These are phyloP conservation scores for Seiridium unicorne DNA, from an alignment of 2,329 filamentous ascomycete genomes.

Conservation along the genomic window DNA sequence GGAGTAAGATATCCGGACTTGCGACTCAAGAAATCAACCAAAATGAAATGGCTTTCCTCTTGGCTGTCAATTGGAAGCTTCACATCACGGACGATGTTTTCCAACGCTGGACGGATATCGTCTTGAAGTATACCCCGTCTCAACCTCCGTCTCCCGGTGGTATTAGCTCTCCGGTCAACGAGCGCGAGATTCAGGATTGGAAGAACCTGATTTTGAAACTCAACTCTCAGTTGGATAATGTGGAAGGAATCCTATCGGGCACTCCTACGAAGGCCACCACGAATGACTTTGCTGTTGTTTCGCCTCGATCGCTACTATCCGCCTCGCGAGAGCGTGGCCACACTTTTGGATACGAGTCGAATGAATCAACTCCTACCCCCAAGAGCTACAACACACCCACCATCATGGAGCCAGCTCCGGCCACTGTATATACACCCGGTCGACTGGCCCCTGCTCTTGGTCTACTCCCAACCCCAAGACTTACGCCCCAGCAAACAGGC, in stretches of 20 bases:
- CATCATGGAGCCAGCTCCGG: constrained; percentile 49
- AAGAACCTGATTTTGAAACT: constrained; percentile 56
- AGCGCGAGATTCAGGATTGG: constrained; percentile 54
- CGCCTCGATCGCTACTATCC: constrained; percentile 44
- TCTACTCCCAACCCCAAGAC: constrained; percentile 56
- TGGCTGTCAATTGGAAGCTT: constrained; percentile 89
- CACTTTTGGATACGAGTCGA: constrained; percentile 33
- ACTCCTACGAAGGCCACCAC: constrained; percentile 25
- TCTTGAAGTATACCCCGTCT: constrained; percentile 77
- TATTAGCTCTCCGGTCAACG: constrained; percentile 34
- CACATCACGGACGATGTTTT: constrained; percentile 89
- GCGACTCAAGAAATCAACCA: constrained; percentile 92
- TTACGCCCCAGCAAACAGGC: constrained; percentile 55
- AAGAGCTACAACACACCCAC: constrained; percentile 39
- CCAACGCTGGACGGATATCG: constrained; percentile 90
- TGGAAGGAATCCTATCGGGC: constrained; percentile 48
- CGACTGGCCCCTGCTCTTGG: constrained; percentile 52
- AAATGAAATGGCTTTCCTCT: constrained; percentile 90
- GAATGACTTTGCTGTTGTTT: constrained; percentile 34
- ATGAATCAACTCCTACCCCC: constrained; percentile 39
- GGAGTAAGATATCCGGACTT: constrained; percentile 99
- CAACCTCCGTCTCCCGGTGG: constrained; percentile 55
- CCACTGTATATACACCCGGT: constrained; percentile 40
- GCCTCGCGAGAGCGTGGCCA: constrained; percentile 35
- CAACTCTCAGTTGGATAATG: constrained; percentile 57